Base-by-base conservation (phyloP, 371 early-diverging fungal genomes). In the Capniomyces stellatus region DNA sequence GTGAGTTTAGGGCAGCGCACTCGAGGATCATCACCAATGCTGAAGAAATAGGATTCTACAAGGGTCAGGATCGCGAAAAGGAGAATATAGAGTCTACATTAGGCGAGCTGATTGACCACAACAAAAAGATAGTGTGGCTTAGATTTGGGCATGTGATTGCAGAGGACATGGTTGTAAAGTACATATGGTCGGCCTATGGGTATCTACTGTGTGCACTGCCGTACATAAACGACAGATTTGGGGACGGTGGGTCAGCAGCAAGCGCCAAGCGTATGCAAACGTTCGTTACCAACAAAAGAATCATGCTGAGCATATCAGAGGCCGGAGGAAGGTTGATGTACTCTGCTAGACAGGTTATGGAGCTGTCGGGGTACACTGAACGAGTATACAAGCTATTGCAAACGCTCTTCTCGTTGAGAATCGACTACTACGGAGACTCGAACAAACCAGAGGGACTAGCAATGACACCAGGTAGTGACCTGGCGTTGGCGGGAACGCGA, bases 241-340 rank as follows among this genome's bases (percentile, higher is more conserved):
- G 59, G 71, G 74, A 76, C 21, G 75, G 75, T 1, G 67, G 67
- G 43, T 66, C 68, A 56, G 77, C 77, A 75, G 84, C 78, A 18
- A 50, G 52, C 41, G 62, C 63, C 18, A 75, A 82, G 53, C 85
- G 89, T 30, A 82, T 84, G 29, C 82, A 86, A 63, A 58, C 80
- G 1, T 93, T 92, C 51, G 81, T 94, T 41, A 94, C 95, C 58
- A 88, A 88, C 61, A 87, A 85, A 57, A 79, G 87, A 59, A 85
- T 89, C 55, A 69, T 88, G 56, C 82, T 88, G 58, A 89, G 86
- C 55, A 60, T 88, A 50, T 83, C 85, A 0, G 89, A 88, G 55
- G 89, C 89, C 27, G 83, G 89, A 21, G 88, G 88, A 29, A 68
- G 88, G 54, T 63, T 88, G 29, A 85, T 87, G 64, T 71, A 82